Evolutionary conservation across 345 rosid genomes (phyloP).

Genomic region (Citrus glauca): DNA sequence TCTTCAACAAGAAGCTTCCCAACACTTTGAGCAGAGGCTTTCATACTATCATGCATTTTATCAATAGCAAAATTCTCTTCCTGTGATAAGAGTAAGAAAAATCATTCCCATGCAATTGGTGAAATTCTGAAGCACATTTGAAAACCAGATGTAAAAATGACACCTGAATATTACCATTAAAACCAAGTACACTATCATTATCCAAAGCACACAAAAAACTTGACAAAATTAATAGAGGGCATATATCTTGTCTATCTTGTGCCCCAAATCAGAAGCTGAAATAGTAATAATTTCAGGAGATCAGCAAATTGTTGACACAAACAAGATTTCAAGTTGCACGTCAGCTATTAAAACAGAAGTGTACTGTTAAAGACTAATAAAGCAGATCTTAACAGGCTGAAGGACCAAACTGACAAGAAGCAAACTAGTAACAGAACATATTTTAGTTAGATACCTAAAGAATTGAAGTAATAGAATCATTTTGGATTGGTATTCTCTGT

Average conservation of each 20-base stretch:
- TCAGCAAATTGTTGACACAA: neutral
- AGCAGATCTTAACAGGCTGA: neutral
- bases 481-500: neutral
- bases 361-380: neutral
- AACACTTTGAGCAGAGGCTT: conserved; percentile 33
- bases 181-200: neutral
- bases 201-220: neutral
- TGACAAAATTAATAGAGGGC: neutral
- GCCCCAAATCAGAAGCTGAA: neutral
- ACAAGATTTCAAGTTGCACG: neutral
- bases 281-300: neutral
- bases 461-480: neutral
- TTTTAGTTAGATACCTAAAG: neutral
- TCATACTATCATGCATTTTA: conserved; percentile 26
- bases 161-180: neutral
- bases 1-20: conserved; percentile 33
- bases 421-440: neutral
- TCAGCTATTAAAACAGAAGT: neutral
- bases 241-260: neutral
- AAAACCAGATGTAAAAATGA: neutral
- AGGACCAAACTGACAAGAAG: neutral
- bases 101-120: conserved; percentile 1
- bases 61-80: conserved; percentile 30
- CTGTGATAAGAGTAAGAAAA: conserved; percentile 31
- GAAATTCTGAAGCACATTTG: neutral